A percentile compares a stretch with the other conserved stretches of the same genome.
phyloP scores from a whole-genome alignment of 345 rosid genomes.

The Pugionium cornutum region DNA sequence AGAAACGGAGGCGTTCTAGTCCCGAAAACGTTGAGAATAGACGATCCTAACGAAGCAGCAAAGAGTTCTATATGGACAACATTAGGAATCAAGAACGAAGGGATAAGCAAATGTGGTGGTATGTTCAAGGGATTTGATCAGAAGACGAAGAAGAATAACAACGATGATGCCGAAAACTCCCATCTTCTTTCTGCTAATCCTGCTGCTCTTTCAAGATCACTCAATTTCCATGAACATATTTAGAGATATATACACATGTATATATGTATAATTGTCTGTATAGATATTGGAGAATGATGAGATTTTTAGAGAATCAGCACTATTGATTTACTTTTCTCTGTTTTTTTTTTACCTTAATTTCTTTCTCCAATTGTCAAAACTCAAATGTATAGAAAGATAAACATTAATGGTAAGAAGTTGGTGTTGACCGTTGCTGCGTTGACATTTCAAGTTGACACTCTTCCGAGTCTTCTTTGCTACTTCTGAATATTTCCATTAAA shows the following conservation, averaged over 20 bases:
- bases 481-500: too few species aligned
- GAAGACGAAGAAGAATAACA: constrained; percentile 49
- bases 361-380: too few species aligned
- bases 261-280: constrained; percentile 25
- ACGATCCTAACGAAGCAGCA: constrained; percentile 70
- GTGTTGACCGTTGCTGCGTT: background rate
- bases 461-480: too few species aligned
- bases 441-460: too few species aligned
- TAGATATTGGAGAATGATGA: constrained; percentile 30
- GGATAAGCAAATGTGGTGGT: constrained; percentile 43
- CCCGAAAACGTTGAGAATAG: constrained; percentile 75
- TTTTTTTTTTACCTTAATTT: too few species aligned
- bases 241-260: constrained; percentile 34
- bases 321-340: too few species aligned
- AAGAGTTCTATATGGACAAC: constrained; percentile 82
- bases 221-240: constrained; percentile 64
- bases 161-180: constrained; percentile 42
- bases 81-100: constrained; percentile 62
- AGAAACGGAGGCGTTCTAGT: constrained; percentile 57
- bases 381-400: background rate
- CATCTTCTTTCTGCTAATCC: constrained; percentile 64
- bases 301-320: constrained; percentile 30
- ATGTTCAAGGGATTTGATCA: constrained; percentile 61
- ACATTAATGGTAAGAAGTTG: constrained; percentile 33
- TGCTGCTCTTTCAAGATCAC: constrained; percentile 81